Evolutionary conservation across 176 grass and related monocot genomes (phyloP), one percentile per base, ranked within the genome.

Genomic region (Pontederia crassipes): DNA sequence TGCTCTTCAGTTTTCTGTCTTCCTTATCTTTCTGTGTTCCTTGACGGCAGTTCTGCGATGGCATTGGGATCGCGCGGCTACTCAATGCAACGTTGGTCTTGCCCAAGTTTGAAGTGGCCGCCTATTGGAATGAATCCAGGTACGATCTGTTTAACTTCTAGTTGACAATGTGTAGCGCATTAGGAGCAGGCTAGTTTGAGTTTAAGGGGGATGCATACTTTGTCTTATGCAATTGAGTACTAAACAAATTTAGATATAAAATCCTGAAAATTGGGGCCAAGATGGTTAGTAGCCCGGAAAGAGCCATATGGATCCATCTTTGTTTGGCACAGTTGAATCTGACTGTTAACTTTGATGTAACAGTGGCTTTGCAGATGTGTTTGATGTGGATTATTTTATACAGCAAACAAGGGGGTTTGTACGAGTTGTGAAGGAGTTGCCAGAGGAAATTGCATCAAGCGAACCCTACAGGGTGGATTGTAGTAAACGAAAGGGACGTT

Each of bases 51-150:
- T 74, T 98, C 64, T 98, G 93, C 6, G 88, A 98, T 46, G 93
- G 93, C 54, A 86, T 98, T 66, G 74, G 74, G 29, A 81, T 92
- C 62, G 88, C 79, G 24, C 79, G 81, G 14, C 74, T 98, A 65
- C 77, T 98, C 13, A 98, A 98, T 2, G 84, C 93, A 13, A 92
- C 93, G 8, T 80, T 98, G 79, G 82, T 98, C 59, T 72, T 92
- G 57, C 93, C 88, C 29, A 92, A 89, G 73, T 98, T 98, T 79
- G 82, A 98, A 67, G 88, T 83, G 53, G 84, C 88, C 12, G 84
- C 88, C 48, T 98, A 98, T 24, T 92, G 93, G 93, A 98, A 98
- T 15, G 93, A 98, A 65, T 92, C 93, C 46, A 98, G 93, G 93
- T 98, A 90, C 55, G 16, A 11, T 64, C 49, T 64, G 29, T 26